phyloP scores from a whole-genome alignment of 371 early-diverging fungal species.

The Mucor lusitanicus region DNA sequence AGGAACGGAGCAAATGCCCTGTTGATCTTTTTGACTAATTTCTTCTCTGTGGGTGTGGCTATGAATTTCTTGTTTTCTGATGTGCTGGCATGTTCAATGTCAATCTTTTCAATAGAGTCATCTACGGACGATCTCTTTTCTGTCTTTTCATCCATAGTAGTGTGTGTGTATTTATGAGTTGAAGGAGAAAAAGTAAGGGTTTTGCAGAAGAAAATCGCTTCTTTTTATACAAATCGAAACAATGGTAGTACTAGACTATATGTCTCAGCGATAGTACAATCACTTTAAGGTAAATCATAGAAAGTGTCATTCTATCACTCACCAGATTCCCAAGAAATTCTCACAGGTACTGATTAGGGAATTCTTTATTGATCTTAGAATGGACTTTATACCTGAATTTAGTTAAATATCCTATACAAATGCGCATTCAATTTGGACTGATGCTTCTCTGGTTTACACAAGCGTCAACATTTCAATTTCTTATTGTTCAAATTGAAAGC shows the following conservation, averaged over 20 bases:
- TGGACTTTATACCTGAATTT: neutral
- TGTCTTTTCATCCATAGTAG: neutral
- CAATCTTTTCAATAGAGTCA: neutral
- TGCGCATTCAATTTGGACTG: neutral
- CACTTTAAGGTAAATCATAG: neutral
- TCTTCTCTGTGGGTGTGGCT: constrained; percentile 1
- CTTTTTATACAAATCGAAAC: neutral
- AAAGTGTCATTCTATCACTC: neutral
- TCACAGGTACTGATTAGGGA: neutral
- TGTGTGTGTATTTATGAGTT: neutral
- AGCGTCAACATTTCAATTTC: neutral
- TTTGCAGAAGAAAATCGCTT: neutral
- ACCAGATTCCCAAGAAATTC: neutral
- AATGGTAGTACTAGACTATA: neutral
- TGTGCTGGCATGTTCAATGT: neutral
- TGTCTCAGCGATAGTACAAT: neutral
- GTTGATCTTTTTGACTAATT: neutral
- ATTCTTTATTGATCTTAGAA: neutral
- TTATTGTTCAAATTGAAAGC: neutral
- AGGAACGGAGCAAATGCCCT: neutral
- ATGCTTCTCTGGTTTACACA: neutral
- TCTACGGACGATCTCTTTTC: neutral
- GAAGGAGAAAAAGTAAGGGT: neutral
- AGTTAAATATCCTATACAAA: neutral
- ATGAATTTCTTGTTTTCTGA: neutral